Conservation (phyloP, 768 basidiomycete genomes). For the Tubosaeta sp. region DNA sequence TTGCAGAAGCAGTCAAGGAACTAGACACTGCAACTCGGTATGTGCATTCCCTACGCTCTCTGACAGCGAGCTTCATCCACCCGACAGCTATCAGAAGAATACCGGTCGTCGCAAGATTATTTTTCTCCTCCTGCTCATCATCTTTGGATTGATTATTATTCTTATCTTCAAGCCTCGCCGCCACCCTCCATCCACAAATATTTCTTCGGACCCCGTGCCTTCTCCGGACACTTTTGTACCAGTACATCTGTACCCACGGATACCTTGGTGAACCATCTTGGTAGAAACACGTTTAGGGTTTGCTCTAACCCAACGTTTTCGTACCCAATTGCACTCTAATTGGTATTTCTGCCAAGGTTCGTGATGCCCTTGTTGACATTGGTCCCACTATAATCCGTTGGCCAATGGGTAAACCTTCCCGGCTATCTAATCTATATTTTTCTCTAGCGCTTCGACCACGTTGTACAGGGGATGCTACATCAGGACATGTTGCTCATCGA, state of each 20-base stretch:
- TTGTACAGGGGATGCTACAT: constrained; percentile 3
- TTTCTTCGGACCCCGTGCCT: constrained; percentile 24
- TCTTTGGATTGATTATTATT: constrained; percentile 81
- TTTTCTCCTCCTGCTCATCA: constrained; percentile 84
- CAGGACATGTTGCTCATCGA: constrained; percentile 15
- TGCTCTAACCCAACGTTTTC: constrained; percentile 3
- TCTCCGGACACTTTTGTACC: constrained; percentile 26
- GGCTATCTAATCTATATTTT: not conserved
- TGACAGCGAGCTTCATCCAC: not conserved
- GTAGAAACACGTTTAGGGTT: constrained; percentile 13
- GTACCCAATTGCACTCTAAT: constrained; percentile 1
- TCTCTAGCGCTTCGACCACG: constrained; percentile 8
- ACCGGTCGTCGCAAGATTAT: constrained; percentile 93
- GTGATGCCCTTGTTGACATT: not conserved
- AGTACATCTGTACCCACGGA: constrained; percentile 31
- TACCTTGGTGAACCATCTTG: constrained; percentile 22
- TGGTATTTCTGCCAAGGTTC: constrained; percentile 14
- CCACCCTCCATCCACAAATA: constrained; percentile 34
- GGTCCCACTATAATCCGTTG: constrained; percentile 3
- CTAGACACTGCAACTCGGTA: constrained; percentile 78
- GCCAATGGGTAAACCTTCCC: constrained; percentile 12
- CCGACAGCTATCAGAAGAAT: constrained; percentile 81
- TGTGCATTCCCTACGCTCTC: constrained; percentile 24
- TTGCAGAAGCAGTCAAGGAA: constrained; percentile 82
- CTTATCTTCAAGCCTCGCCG: constrained; percentile 90